Evolutionary conservation across 805 yeast species (phyloP), one percentile per base, ranked within the genome.

Genomic region (Metschnikowia cerradonensis): DNA sequence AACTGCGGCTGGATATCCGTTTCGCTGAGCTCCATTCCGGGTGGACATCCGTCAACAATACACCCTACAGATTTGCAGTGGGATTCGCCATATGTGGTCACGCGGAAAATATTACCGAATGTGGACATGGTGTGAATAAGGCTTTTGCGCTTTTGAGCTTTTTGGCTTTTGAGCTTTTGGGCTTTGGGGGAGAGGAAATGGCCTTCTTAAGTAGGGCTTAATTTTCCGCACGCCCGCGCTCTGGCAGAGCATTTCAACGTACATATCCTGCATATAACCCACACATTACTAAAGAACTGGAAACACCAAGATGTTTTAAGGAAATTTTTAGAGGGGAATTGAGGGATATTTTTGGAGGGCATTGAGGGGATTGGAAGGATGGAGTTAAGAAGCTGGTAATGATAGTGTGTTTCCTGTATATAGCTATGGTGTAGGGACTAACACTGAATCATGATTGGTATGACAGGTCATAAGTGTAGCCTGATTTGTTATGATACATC

Each of bases 11-110:
- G 99, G 59, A 94, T 81, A 65, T 94, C 98, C 4, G 74, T 82
- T 69, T 89, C 97, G 15, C 86, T 79, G 48, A 94, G 79, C 6
- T 82, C 78, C 81, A 94, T 77, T 32, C 96, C 96, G 30, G 99
- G 97, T 31, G 99, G 99, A 39, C 90, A 94, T 52, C 99, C 99
- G 60, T 94, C 99, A 37, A 94, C 97, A 54, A 94, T 94, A 72
- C 98, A 94, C 32, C 99, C 99, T 39, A 94, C 99, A 8, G 96
- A 88, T 63, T 83, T 87, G 75, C 99, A 94, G 75, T 94, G 99
- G 7, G 97, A 90, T 68, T 94, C 99, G 58, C 99, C 99, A 76
- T 90, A 92, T 31, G 99, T 92, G 56, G 98, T 92, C 58, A 92
- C 98, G 51, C 68, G 67, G 61, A 73, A 74, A 48, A 71, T 54